These are phyloP conservation scores for Eucalyptus paniculata DNA, from an alignment of 345 rosid species.

Conservation along the genomic window DNA sequence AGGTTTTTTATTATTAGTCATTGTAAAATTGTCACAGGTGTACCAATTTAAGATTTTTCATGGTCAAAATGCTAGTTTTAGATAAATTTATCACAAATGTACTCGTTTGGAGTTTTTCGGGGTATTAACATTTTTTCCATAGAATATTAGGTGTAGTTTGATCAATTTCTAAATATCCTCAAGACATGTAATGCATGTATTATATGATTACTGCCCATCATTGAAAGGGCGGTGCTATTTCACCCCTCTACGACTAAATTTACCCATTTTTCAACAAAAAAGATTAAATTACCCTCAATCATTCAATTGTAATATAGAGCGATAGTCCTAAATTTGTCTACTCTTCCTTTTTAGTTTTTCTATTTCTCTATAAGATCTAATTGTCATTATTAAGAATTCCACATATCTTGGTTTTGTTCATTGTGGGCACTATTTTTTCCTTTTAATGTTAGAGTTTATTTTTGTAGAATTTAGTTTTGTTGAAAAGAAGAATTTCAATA, in stretches of 20 bases:
- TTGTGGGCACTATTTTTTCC: not conserved
- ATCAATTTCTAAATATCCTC: not conserved
- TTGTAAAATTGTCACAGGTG: fast-evolving
- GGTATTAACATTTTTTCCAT: not conserved
- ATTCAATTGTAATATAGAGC: too few relatives aligned
- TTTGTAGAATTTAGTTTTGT: not conserved
- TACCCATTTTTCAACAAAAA: not conserved
- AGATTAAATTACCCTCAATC: not conserved
- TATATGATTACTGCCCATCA: not conserved
- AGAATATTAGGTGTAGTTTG: not conserved
- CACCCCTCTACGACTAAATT: not conserved
- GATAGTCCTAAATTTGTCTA: not conserved
- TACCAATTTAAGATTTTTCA: too few relatives aligned
- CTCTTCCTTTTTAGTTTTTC: not conserved
- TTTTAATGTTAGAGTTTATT: not conserved
- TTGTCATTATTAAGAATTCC: not conserved
- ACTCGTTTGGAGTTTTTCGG: fast-evolving
- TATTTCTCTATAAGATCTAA: not conserved
- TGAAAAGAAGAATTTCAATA: too few relatives aligned
- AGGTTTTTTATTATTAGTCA: too few relatives aligned
- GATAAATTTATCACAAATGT: too few relatives aligned
- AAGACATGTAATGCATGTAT: not conserved
- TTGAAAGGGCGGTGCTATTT: not conserved
- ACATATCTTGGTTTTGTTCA: not conserved
- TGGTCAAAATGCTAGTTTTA: too few relatives aligned